Base-by-base conservation (phyloP, 345 rosid species). In the Rhizophora apiculata region DNA sequence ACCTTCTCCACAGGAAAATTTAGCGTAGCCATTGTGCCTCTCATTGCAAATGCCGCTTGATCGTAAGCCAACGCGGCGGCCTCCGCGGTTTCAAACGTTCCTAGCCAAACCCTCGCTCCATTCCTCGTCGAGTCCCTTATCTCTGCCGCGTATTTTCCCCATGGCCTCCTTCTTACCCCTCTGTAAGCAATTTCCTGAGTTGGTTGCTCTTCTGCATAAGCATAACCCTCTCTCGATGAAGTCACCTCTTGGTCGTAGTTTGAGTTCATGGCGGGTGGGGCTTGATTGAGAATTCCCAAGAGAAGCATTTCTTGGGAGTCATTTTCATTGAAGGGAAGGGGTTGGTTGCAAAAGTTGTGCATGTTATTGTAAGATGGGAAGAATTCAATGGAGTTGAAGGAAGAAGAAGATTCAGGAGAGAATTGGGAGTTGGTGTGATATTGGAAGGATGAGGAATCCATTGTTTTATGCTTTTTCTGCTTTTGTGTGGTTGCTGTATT, bases 81-180 rank as follows among this genome's bases (percentile, higher is more conserved):
- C 79, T 88, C 87, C 0, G 87, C 87, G 0, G 89, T 87, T 32
- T 87, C 83, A 24, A 87, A 87, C 16, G 92, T 87, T 62, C 92
- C 92, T 3, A 87, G 32, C 89, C 92, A 87, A 19, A 87, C 92
- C 37, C 92, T 60, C 34, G 79, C 85, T 0, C 89, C 88, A 11
- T 84, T 84, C 71, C 89, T 81, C 0, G 92, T 87, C 6, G 92
- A 87, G 54, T 87, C 92, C 56, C 92, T 71, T 52, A 87, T 87
- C 75, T 87, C 92, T 1, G 92, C 92, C 1, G 92, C 92, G 30
- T 68, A 87, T 62, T 87, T 87, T 2, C 88, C 92, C 92, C 89
- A 87, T 0, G 93, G 90, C 62, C 93, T 76, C 78, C 62, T 63
- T 78, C 93, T 72, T 2, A 88, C 93, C 1, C 93, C 90, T 56